phyloP scores from a whole-genome alignment of 1,284 basidiomycete species.

The Chalciporus sp. region DNA sequence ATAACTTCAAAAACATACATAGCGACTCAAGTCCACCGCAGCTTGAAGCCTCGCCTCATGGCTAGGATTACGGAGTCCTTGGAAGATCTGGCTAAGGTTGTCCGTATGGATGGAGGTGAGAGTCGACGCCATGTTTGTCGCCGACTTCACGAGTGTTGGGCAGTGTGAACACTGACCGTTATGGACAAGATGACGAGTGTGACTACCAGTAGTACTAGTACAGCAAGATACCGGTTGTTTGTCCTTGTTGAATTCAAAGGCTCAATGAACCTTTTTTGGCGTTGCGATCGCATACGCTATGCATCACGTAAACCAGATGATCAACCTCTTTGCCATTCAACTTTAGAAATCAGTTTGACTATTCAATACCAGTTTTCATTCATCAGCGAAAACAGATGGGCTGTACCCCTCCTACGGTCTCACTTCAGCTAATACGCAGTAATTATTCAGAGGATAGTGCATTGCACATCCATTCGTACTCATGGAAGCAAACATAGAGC shows the following conservation, averaged over 20 bases:
- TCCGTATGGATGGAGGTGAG: constrained; percentile 58
- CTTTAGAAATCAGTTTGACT: too few relatives aligned
- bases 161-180: constrained; percentile 2
- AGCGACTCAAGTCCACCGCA: constrained; percentile 69
- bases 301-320: too few relatives aligned
- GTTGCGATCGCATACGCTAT: background rate
- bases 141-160: constrained; percentile 5
- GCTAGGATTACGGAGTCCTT: constrained; percentile 62
- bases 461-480: too few relatives aligned
- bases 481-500: too few relatives aligned
- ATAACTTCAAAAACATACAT: constrained; percentile 50
- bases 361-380: background rate
- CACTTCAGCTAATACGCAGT: too few relatives aligned
- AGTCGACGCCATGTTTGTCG: constrained; percentile 55
- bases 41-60: constrained; percentile 63
- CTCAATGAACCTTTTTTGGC: constrained; percentile 12
- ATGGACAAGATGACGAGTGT: constrained; percentile 9
- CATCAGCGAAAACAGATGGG: background rate
- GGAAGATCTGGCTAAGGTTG: constrained; percentile 64
- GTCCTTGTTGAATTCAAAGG: constrained; percentile 30
- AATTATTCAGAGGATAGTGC: too few relatives aligned
- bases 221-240: constrained; percentile 26
- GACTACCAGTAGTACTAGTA: background rate
- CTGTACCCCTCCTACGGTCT: too few relatives aligned
- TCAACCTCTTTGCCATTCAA: too few relatives aligned